Conservation (phyloP, 192 early-diverging fungal species). For the Geranomyces variabilis region DNA sequence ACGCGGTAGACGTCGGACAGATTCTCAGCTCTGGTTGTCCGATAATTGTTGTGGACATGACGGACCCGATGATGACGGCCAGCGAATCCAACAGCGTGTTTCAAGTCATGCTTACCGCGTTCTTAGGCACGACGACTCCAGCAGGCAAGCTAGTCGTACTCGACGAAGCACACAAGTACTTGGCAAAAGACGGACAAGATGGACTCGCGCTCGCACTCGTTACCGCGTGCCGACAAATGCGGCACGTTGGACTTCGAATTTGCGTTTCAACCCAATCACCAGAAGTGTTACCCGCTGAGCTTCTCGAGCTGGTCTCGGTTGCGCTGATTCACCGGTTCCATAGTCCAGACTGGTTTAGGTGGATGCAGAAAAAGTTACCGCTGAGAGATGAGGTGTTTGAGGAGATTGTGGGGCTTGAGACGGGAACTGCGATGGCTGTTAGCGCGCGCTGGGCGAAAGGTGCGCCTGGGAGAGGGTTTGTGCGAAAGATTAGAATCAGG, state of each 20-base stretch:
- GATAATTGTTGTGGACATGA: constrained; percentile 34
- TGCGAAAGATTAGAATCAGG: constrained; percentile 11
- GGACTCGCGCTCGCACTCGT: constrained; percentile 32
- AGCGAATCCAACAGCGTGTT: constrained; percentile 39
- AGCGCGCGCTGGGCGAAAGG: neutral
- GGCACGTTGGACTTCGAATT: constrained; percentile 39
- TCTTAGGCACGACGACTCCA: constrained; percentile 4
- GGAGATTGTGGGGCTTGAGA: constrained; percentile 34
- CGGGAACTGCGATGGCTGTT: constrained; percentile 38
- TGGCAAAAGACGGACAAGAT: constrained; percentile 5
- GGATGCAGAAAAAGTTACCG: constrained; percentile 27
- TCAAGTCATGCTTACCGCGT: constrained; percentile 37
- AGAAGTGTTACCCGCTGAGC: constrained; percentile 21
- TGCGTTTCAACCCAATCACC: constrained; percentile 38
- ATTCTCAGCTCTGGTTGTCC: neutral
- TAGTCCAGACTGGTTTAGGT: constrained; percentile 37
- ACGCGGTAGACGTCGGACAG: neutral
- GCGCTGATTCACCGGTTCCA: constrained; percentile 41
- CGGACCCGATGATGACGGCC: constrained; percentile 35
- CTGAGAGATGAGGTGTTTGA: constrained; percentile 21
- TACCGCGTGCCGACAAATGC: constrained; percentile 36
- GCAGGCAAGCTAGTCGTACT: constrained; percentile 36
- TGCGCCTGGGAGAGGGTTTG: neutral
- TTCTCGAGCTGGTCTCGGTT: constrained; percentile 36
- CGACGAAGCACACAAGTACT: constrained; percentile 45